Conservation (phyloP, 2,329 filamentous ascomycete genomes). For the Paraconiothyrium brasiliense region DNA sequence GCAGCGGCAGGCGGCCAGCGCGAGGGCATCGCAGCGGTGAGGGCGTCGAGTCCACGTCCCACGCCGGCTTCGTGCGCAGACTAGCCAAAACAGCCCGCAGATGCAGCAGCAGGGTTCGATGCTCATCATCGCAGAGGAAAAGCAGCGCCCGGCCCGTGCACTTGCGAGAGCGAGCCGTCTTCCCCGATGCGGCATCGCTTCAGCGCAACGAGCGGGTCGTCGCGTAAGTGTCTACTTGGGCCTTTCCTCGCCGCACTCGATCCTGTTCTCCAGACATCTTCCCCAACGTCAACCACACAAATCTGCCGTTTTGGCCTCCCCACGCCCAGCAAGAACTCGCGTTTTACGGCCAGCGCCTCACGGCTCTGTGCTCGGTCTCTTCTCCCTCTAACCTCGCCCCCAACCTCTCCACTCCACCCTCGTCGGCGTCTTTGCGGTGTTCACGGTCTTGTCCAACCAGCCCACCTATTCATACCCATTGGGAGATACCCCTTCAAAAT, state of each 20-base stretch:
- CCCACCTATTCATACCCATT: constrained; percentile 32
- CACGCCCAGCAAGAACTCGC: constrained; percentile 44
- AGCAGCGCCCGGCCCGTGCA: constrained; percentile 16
- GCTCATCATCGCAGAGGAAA: constrained; percentile 16
- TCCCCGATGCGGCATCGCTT: constrained; percentile 6
- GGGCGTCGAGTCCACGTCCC: background rate
- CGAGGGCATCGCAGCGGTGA: constrained; percentile 1
- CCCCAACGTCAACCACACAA: constrained; percentile 27
- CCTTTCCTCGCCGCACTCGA: constrained; percentile 21
- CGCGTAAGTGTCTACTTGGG: constrained; percentile 4
- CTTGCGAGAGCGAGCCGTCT: background rate
- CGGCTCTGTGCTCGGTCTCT: constrained; percentile 50
- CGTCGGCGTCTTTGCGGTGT: constrained; percentile 48
- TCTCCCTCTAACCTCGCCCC: constrained; percentile 34
- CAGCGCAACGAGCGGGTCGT: constrained; percentile 13
- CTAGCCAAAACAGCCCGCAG: constrained; percentile 19
- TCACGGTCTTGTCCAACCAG: constrained; percentile 42
- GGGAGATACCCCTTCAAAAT: constrained; percentile 47
- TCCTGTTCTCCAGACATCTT: constrained; percentile 35
- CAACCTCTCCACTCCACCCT: constrained; percentile 39
- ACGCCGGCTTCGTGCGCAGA: too few relatives aligned
- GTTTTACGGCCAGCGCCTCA: constrained; percentile 54
- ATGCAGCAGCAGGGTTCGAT: constrained; percentile 15
- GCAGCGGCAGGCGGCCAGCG: background rate
- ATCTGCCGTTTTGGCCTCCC: constrained; percentile 50